Percentiles rank a stretch among this genome's conserved stretches.
These are phyloP conservation scores for Starmera dryadoides DNA, from an alignment of 805 yeast species.

Conservation along the genomic window DNA sequence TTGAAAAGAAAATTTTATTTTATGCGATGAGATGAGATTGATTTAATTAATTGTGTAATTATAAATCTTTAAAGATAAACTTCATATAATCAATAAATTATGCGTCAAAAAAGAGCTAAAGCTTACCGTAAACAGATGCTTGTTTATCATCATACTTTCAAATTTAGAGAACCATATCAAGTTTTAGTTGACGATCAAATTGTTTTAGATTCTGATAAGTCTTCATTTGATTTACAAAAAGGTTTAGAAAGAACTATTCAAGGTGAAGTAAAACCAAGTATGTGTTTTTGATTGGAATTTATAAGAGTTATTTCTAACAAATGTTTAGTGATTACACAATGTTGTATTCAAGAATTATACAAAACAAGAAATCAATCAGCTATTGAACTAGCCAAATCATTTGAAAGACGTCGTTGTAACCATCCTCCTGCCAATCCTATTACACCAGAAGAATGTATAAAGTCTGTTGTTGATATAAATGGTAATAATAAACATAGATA, in stretches of 20 bases:
- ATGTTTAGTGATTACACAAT: conserved; percentile 76
- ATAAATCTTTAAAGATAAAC: neutral
- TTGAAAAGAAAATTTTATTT: too few species aligned
- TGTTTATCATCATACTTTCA: conserved; percentile 76
- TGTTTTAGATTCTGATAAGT: conserved; percentile 54
- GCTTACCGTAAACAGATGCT: conserved; percentile 90
- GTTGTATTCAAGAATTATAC: conserved; percentile 86
- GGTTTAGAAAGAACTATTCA: conserved; percentile 79
- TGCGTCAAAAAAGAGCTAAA: conserved; percentile 97
- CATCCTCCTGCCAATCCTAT: conserved; percentile 62
- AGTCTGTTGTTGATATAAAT: conserved; percentile 57
- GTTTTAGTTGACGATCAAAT: conserved; percentile 79
- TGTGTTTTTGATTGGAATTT: conserved; percentile 2
- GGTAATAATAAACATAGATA: conserved; percentile 88
- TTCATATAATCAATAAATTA: conserved; percentile 20
- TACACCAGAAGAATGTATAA: conserved; percentile 69
- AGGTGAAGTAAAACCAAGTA: conserved; percentile 67
- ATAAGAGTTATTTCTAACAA: neutral
- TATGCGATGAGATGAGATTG: neutral
- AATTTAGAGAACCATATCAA: conserved; percentile 92
- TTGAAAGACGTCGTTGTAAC: conserved; percentile 90
- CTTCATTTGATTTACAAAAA: conserved; percentile 73
- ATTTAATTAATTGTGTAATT: neutral
- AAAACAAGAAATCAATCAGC: conserved; percentile 65
- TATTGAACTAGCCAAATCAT: conserved; percentile 69